A percentile compares a stretch with the other conserved stretches of the same genome.
phyloP scores from a whole-genome alignment of 192 early-diverging fungal genomes.

The Linnemannia exigua region DNA sequence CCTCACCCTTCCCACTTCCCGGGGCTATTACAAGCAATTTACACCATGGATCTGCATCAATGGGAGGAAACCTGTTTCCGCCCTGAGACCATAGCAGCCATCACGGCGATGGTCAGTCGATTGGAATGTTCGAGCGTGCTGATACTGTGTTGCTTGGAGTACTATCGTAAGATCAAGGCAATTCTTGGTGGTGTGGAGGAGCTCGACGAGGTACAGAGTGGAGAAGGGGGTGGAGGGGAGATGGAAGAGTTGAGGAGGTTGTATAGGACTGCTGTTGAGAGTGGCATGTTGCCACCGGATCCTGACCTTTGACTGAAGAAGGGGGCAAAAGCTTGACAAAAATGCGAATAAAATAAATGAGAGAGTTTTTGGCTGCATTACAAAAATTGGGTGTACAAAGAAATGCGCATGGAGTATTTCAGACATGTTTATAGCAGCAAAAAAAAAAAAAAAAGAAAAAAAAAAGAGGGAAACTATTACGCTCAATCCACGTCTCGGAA shows the following conservation, averaged over 20 bases:
- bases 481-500: neutral
- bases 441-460: neutral
- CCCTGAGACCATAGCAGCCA: slow-evolving; percentile 8
- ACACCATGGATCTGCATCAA: neutral
- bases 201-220: neutral
- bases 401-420: neutral
- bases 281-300: slow-evolving; percentile 6
- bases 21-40: slow-evolving; percentile 20
- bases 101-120: slow-evolving; percentile 10
- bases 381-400: neutral
- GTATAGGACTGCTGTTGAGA: neutral
- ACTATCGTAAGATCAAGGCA: slow-evolving; percentile 11
- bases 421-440: neutral
- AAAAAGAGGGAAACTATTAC: neutral
- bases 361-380: neutral
- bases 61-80: slow-evolving; percentile 21
- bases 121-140: slow-evolving; percentile 23
- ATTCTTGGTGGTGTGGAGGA: neutral
- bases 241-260: neutral
- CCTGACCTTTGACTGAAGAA: neutral
- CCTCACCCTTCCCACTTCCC: slow-evolving; percentile 22
- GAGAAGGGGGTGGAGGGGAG: neutral
- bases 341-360: neutral
- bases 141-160: slow-evolving; percentile 30
- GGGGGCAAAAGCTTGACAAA: neutral